A percentile compares a stretch with the other conserved stretches of the same genome.
Evolutionary conservation across 2,329 filamentous ascomycete genomes (phyloP).

Genomic region (Cadophora sp.): DNA sequence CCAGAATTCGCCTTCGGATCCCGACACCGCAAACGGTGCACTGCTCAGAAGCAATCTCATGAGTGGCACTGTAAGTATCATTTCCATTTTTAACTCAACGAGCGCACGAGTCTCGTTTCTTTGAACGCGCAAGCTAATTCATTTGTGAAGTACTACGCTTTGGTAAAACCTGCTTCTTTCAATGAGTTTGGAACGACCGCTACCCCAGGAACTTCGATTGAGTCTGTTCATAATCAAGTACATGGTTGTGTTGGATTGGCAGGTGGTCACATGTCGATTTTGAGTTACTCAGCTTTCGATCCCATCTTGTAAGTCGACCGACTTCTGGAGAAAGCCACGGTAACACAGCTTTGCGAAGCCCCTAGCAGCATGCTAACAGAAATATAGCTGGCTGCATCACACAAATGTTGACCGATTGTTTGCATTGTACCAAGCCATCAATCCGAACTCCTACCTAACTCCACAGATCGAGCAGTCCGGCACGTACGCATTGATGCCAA

Average conservation of each 20-base stretch:
- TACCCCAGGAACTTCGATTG: slow-evolving; percentile 47
- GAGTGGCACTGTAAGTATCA: slow-evolving; percentile 39
- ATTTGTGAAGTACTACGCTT: slow-evolving; percentile 50
- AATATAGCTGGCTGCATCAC: slow-evolving; percentile 56
- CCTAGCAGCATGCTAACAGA: background rate
- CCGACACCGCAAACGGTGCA: slow-evolving; percentile 29
- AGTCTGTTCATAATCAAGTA: slow-evolving; percentile 53
- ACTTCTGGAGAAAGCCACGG: background rate
- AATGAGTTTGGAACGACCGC: slow-evolving; percentile 52
- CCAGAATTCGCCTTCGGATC: slow-evolving; percentile 28
- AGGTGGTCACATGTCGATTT: slow-evolving; percentile 49
- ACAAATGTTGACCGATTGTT: slow-evolving; percentile 67
- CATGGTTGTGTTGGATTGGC: slow-evolving; percentile 50
- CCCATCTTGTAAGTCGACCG: slow-evolving; percentile 52
- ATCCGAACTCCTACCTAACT: slow-evolving; percentile 44
- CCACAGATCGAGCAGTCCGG: slow-evolving; percentile 43
- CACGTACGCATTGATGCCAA: slow-evolving; percentile 42
- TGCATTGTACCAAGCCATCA: slow-evolving; percentile 56
- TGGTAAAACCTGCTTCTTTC: slow-evolving; percentile 47
- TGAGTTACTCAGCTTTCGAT: slow-evolving; percentile 54
- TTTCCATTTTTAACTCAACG: background rate
- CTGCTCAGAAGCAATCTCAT: slow-evolving; percentile 28
- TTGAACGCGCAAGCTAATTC: background rate
- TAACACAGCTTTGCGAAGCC: background rate
- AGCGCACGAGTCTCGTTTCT: background rate